Evolutionary conservation across 73 alveolate species (phyloP).

Genomic region (Paraurostyla sp.): DNA sequence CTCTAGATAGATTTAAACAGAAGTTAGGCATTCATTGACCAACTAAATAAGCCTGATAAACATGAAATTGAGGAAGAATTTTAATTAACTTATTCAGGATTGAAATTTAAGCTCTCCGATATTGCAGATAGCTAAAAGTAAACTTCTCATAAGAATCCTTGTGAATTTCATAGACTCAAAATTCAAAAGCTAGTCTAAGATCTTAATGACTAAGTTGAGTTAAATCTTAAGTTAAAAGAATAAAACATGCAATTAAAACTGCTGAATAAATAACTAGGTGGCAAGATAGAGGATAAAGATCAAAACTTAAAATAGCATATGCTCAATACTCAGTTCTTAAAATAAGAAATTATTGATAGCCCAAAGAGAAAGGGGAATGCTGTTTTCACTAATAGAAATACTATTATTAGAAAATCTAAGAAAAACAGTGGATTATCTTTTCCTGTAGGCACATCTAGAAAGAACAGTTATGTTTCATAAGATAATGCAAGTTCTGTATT

Average conservation of each 20-base stretch:
- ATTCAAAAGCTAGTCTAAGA: background rate
- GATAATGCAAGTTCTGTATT: background rate
- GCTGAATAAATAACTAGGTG: background rate
- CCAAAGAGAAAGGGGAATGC: background rate
- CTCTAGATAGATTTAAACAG: background rate
- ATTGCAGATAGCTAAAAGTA: background rate
- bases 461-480: background rate
- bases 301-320: constrained; percentile 3
- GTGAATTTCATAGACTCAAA: constrained; percentile 1
- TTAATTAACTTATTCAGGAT: background rate
- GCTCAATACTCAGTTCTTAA: background rate
- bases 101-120: background rate
- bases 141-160: background rate
- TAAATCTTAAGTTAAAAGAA: constrained; percentile 14
- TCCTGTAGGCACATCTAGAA: background rate
- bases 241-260: constrained; percentile 39
- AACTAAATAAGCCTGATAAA: background rate
- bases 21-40: background rate
- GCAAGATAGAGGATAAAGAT: constrained; percentile 13
- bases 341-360: background rate
- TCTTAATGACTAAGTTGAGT: constrained; percentile 17
- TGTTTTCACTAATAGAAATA: background rate
- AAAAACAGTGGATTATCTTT: background rate
- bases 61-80: background rate
- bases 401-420: background rate